Conservation (phyloP, 2,329 filamentous ascomycete genomes). For the Pseudogymnoascus sp. region DNA sequence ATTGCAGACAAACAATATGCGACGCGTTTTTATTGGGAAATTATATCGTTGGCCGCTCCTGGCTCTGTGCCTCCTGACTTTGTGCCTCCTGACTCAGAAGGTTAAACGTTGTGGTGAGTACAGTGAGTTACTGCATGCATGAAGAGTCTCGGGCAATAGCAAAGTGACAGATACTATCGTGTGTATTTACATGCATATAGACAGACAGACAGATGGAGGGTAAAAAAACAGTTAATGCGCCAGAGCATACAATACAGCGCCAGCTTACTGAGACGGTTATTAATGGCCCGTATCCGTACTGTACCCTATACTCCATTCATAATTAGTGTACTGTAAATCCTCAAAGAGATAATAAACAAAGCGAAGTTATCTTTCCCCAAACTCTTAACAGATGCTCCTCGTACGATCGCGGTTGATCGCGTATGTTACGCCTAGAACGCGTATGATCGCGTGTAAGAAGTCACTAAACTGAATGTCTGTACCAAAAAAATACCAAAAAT, state of each 20-base stretch:
- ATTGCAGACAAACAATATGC: slow-evolving; percentile 1
- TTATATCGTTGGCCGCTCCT: background rate
- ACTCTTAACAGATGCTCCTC: background rate
- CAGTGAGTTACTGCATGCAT: background rate
- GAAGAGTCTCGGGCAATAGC: background rate
- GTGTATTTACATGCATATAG: background rate
- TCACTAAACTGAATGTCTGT: background rate
- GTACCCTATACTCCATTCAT: background rate
- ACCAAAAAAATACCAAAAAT: background rate
- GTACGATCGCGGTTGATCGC: background rate
- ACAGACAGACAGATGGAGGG: background rate
- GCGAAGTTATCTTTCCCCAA: background rate
- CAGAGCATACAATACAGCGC: background rate
- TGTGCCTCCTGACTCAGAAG: slow-evolving; percentile 6
- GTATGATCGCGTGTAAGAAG: background rate
- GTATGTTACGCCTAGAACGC: background rate
- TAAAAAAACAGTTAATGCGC: background rate
- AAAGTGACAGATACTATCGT: background rate
- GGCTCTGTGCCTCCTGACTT: background rate
- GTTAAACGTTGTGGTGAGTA: background rate
- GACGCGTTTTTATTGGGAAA: background rate
- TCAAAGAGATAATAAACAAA: background rate
- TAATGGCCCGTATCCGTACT: background rate
- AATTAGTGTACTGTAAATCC: background rate
- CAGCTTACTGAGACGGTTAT: background rate